These are phyloP conservation scores for Xylogone sp. DNA, from an alignment of 2,329 filamentous ascomycete genomes.

Conservation along the genomic window DNA sequence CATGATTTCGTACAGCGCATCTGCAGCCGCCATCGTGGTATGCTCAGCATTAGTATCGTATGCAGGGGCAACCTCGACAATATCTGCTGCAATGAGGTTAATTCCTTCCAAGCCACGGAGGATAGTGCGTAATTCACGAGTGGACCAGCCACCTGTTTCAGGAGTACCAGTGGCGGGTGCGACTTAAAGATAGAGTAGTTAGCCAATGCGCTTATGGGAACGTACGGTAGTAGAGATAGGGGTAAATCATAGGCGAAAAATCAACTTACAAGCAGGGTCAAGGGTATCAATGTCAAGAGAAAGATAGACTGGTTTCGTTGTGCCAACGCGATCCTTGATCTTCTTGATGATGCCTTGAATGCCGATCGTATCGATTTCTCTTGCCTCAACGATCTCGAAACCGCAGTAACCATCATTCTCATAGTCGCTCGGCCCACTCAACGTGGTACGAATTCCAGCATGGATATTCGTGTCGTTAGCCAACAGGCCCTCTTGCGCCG, in stretches of 20 bases:
- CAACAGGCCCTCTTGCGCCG: conserved; percentile 71
- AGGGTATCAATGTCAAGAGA: conserved; percentile 86
- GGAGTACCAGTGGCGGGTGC: conserved; percentile 73
- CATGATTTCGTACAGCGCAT: conserved; percentile 75
- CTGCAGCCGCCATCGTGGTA: conserved; percentile 69
- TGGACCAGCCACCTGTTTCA: conserved; percentile 74
- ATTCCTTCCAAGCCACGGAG: conserved; percentile 64
- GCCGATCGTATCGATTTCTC: conserved; percentile 66
- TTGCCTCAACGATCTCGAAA: conserved; percentile 76
- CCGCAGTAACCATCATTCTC: conserved; percentile 83
- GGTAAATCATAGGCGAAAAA: background rate
- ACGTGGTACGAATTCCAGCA: conserved; percentile 79
- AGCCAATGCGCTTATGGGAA: conserved; percentile 6
- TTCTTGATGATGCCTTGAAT: conserved; percentile 73
- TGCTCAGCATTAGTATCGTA: conserved; percentile 71
- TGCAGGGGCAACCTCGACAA: conserved; percentile 70
- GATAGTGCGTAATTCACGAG: conserved; percentile 68
- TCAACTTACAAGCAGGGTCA: conserved; percentile 67
- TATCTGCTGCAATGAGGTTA: conserved; percentile 67
- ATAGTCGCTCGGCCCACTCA: conserved; percentile 75
- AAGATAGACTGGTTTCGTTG: conserved; percentile 71
- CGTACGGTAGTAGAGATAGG: background rate
- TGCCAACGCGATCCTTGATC: conserved; percentile 72
- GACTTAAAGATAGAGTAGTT: conserved; percentile 35
- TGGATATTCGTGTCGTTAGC: conserved; percentile 84